phyloP scores from a whole-genome alignment of 331 rosid species.

The Phaseolus coccineus region DNA sequence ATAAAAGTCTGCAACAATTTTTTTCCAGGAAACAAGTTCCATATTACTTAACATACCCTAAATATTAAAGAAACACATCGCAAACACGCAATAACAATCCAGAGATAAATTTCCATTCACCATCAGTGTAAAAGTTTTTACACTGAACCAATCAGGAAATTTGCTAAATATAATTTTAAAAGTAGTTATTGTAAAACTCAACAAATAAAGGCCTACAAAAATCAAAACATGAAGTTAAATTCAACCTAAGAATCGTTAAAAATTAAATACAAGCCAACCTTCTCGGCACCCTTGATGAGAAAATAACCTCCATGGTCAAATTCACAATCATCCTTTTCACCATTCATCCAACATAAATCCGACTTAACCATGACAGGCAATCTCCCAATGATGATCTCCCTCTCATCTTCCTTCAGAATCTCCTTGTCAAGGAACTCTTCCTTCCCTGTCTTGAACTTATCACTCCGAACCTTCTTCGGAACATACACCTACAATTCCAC shows the following conservation, averaged over 20 bases:
- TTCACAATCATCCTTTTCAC: slow-evolving; percentile 78
- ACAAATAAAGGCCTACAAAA: neutral
- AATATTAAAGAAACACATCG: neutral
- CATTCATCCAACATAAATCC: slow-evolving; percentile 90
- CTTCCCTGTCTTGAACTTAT: slow-evolving; percentile 87
- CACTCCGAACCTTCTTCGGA: slow-evolving; percentile 62
- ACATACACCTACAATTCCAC: slow-evolving; percentile 65
- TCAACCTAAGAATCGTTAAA: neutral
- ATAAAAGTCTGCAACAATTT: slow-evolving; percentile 79
- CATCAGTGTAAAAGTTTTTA: neutral
- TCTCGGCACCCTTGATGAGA: slow-evolving; percentile 91
- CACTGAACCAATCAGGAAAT: neutral
- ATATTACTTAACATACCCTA: neutral
- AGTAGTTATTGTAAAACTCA: neutral
- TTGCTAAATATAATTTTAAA: neutral
- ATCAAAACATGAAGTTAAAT: neutral
- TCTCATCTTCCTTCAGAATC: slow-evolving; percentile 44
- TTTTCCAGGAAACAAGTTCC: slow-evolving; percentile 29
- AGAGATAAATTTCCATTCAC: neutral
- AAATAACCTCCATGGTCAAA: slow-evolving; percentile 95
- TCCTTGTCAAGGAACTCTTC: slow-evolving; percentile 61
- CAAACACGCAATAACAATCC: neutral
- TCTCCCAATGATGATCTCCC: slow-evolving; percentile 74
- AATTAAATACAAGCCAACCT: slow-evolving; percentile 55
- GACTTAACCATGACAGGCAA: slow-evolving; percentile 96